Evolutionary conservation across 345 rosid species (phyloP).

Genomic region (Lumnitzera littorea): DNA sequence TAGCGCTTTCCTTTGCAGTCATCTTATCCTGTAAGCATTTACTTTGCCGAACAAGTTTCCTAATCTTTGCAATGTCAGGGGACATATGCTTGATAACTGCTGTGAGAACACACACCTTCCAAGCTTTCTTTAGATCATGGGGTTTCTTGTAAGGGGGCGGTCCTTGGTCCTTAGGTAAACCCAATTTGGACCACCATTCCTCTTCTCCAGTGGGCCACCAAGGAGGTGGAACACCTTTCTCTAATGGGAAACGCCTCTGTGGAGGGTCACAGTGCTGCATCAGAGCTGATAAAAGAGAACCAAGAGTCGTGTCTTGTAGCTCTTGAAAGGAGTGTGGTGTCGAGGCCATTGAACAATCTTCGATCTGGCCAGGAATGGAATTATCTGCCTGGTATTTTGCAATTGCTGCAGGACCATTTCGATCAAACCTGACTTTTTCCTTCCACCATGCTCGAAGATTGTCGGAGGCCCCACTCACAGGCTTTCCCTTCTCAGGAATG

Average conservation of each 20-base stretch:
- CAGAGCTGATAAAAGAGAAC: slow-evolving; percentile 70
- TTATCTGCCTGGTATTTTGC: slow-evolving; percentile 51
- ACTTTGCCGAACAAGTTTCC: slow-evolving; percentile 78
- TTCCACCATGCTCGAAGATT: slow-evolving; percentile 92
- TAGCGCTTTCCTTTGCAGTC: slow-evolving; percentile 88
- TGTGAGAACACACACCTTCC: slow-evolving; percentile 74
- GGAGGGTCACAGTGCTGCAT: slow-evolving; percentile 90
- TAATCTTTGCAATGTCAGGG: slow-evolving; percentile 65
- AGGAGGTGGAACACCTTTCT: slow-evolving; percentile 76
- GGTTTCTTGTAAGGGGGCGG: slow-evolving; percentile 77
- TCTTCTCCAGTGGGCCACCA: slow-evolving; percentile 85
- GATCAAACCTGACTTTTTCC: slow-evolving; percentile 76
- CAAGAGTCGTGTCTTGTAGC: slow-evolving; percentile 79
- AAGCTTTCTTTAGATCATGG: slow-evolving; percentile 80
- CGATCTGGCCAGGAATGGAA: slow-evolving; percentile 30
- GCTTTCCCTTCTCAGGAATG: slow-evolving; percentile 85
- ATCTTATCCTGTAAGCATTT: slow-evolving; percentile 86
- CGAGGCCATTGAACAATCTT: slow-evolving; percentile 29
- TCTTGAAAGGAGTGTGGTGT: slow-evolving; percentile 60
- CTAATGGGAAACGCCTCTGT: slow-evolving; percentile 74
- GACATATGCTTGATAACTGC: slow-evolving; percentile 83
- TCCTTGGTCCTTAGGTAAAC: slow-evolving; percentile 54
- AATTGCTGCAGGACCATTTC: slow-evolving; percentile 81
- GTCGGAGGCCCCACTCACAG: slow-evolving; percentile 87
- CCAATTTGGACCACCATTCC: slow-evolving; percentile 78